Evolutionary conservation across 1,139 yeast species (phyloP), one percentile per base, ranked within the genome.

Genomic region (Blastobotrys buckinghamii): DNA sequence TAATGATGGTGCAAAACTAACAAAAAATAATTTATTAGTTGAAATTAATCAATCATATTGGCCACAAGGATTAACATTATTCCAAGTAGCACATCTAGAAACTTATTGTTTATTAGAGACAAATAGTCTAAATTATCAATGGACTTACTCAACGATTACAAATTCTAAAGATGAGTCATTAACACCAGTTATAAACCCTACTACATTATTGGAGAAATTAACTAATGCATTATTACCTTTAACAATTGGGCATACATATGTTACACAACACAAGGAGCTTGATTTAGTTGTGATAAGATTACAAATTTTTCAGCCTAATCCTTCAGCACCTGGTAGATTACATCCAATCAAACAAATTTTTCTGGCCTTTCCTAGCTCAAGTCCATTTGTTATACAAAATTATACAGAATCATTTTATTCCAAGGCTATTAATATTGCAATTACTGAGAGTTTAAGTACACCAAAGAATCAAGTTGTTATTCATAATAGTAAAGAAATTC

Each of bases 1-100:
- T n/a, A n/a, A n/a, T n/a, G n/a, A n/a, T n/a, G n/a, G n/a, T n/a
- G n/a, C 63, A 60, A 34, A 49, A 62, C 1, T 37, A 9, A 38
- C 74, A 12, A 81, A 80, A 57, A 61, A 73, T 40, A 70, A 68
- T 49, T 58, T 81, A 12, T 67, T 81, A 2, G 82, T 80, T 51
- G 66, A 67, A 43, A 67, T 83, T 13, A 53, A 82, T 8, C 71
- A 69, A 36, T 79, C 79, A 32, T 78, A 71, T 59, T 85, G 89
- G 81, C 71, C 77, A 0, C 58, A 68, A 2, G 95, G 95, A 0
- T 64, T 85, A 44, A 84, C 82, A 56, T 64, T 84, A 6, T 70
- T 79, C 17, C 95, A 86, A 60, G 62, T 81, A 42, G 84, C 95
- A 0, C 90, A 84, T 55, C 67, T 84, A 8, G 95, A 86, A 57